Conservation (phyloP, 352 stramenopile species). For the Globisporangium radiosum region DNA sequence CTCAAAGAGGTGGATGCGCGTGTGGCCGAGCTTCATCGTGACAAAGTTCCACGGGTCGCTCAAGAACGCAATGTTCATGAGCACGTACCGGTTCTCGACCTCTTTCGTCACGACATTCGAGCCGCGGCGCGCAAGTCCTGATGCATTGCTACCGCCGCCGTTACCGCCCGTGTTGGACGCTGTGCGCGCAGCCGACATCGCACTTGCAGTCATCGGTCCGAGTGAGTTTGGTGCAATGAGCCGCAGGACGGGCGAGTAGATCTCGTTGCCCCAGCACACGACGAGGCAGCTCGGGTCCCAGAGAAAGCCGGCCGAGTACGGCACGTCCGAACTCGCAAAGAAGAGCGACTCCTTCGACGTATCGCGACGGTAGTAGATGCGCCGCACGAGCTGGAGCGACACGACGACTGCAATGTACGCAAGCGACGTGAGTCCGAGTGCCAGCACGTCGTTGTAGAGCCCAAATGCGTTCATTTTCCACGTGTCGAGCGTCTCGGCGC, state of each 20-base stretch:
- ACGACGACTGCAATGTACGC: constrained; percentile 30
- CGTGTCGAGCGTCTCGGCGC: constrained; percentile 39
- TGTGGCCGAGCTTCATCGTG: constrained; percentile 37
- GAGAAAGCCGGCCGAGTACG: constrained; percentile 36
- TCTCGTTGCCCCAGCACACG: constrained; percentile 45
- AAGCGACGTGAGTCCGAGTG: constrained; percentile 30
- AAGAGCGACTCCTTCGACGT: constrained; percentile 33
- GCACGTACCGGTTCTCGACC: constrained; percentile 28
- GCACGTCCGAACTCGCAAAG: constrained; percentile 35
- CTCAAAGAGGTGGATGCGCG: constrained; percentile 36
- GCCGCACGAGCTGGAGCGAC: constrained; percentile 15
- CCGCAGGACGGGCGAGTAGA: constrained; percentile 26
- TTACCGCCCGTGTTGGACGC: background rate
- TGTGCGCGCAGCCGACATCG: background rate
- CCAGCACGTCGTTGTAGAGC: constrained; percentile 41
- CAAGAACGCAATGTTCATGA: constrained; percentile 56
- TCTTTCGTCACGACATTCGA: constrained; percentile 10
- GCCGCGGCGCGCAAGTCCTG: constrained; percentile 11
- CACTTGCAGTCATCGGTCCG: background rate
- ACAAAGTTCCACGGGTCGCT: constrained; percentile 50
- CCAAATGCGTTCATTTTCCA: constrained; percentile 59
- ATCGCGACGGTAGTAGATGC: constrained; percentile 13
- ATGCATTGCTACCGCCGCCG: background rate
- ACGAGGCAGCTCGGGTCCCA: constrained; percentile 51
- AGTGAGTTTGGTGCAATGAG: constrained; percentile 11